Evolutionary conservation across 345 rosid species (phyloP).

Genomic region (Pugionium dolabratum): DNA sequence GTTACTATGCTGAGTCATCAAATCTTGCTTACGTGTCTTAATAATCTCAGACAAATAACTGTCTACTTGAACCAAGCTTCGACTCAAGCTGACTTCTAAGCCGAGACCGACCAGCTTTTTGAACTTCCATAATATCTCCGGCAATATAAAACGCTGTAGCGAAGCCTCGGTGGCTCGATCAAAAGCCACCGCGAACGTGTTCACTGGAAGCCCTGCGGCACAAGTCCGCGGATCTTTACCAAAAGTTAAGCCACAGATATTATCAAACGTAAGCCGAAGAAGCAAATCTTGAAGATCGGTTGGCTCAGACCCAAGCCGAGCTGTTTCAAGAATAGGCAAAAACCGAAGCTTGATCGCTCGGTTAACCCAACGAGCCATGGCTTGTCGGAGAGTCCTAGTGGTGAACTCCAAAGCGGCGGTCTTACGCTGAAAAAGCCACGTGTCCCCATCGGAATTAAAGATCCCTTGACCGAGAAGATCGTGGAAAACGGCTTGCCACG

Average conservation of each 20-base stretch:
- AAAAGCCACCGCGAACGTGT: slow-evolving; percentile 74
- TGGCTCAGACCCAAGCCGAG: slow-evolving; percentile 51
- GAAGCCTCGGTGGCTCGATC: slow-evolving; percentile 94
- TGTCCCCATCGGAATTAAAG: slow-evolving; percentile 89
- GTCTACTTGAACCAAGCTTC: slow-evolving; percentile 70
- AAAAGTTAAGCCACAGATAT: slow-evolving; percentile 89
- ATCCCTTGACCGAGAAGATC: slow-evolving; percentile 92
- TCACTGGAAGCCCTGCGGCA: slow-evolving; percentile 65
- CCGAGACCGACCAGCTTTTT: slow-evolving; percentile 79
- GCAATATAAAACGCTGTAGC: slow-evolving; percentile 83
- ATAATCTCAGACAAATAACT: slow-evolving; percentile 71
- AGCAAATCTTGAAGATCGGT: slow-evolving; percentile 84
- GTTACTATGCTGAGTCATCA: slow-evolving; percentile 50
- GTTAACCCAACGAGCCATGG: slow-evolving; percentile 96
- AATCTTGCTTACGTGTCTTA: slow-evolving; percentile 65
- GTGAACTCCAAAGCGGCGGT: slow-evolving; percentile 98
- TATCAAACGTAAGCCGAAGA: slow-evolving; percentile 93
- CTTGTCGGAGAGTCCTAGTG: slow-evolving; percentile 93
- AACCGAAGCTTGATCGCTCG: slow-evolving; percentile 72
- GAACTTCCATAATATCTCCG: slow-evolving; percentile 78
- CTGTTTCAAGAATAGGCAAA: slow-evolving; percentile 65
- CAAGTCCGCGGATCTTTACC: slow-evolving; percentile 96
- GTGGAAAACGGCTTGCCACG: slow-evolving; percentile 95
- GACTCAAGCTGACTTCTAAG: slow-evolving; percentile 76
- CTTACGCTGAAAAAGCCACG: slow-evolving; percentile 94